Conservation (phyloP, 192 early-diverging fungal genomes). For the Oehlia diaphana region DNA sequence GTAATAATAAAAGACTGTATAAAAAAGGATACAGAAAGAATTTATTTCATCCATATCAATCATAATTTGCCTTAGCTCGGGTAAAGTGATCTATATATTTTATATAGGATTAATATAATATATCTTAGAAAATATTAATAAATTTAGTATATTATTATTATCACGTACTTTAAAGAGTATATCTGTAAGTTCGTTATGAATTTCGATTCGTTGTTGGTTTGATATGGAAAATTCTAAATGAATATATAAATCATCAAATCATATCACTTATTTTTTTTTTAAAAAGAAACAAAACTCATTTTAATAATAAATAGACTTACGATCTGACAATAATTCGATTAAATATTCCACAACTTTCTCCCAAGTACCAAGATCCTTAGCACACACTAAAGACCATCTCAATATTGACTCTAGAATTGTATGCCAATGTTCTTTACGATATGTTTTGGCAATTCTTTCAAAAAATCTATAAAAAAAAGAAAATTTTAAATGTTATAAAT, state of each 20-base stretch:
- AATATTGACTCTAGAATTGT: constrained; percentile 68
- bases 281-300: not conserved
- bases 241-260: not conserved
- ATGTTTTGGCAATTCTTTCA: constrained; percentile 84
- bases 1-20: not conserved
- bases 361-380: constrained; percentile 61
- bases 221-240: constrained; percentile 31
- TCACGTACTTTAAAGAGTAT: constrained; percentile 15
- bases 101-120: not conserved
- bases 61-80: not conserved
- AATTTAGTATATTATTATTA: not conserved
- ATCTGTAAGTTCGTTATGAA: constrained; percentile 42
- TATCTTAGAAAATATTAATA: not conserved
- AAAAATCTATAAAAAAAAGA: constrained; percentile 59
- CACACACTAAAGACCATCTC: constrained; percentile 66
- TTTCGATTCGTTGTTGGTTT: constrained; percentile 30
- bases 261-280: not conserved
- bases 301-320: constrained; percentile 22
- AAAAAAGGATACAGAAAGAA: constrained; percentile 18
- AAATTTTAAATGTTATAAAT: not conserved
- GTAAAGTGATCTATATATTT: not conserved
- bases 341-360: constrained; percentile 64
- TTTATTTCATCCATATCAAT: constrained; percentile 28
- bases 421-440: constrained; percentile 85
- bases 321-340: constrained; percentile 67